Conservation (phyloP, 1,284 basidiomycete species). For the Agroathelia rolfsii region DNA sequence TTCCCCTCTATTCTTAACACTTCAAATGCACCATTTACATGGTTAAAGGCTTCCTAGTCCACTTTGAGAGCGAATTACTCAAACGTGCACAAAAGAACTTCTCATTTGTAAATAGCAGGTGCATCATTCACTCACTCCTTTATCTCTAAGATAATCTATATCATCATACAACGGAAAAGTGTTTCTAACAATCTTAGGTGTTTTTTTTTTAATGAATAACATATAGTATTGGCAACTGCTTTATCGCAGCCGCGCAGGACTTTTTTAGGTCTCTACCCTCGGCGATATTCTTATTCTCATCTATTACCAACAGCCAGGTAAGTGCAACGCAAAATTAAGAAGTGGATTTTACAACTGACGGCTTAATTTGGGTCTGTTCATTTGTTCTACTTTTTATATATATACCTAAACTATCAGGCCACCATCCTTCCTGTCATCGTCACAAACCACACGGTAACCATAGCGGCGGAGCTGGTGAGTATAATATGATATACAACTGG, state of each 20-base stretch:
- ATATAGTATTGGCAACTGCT: conserved; percentile 77
- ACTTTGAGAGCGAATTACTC: conserved; percentile 82
- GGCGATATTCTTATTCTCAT: conserved; percentile 92
- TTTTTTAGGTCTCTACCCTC: conserved; percentile 88
- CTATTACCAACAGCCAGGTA: conserved; percentile 73
- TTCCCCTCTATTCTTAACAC: too few species aligned
- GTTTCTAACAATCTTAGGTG: too few species aligned
- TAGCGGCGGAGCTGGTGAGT: conserved; percentile 84
- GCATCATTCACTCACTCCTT: conserved; percentile 12
- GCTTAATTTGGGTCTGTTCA: too few species aligned
- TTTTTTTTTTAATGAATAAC: conserved; percentile 12
- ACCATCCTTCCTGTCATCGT: conserved; percentile 85
- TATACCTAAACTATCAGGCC: too few species aligned
- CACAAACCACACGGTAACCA: conserved; percentile 95
- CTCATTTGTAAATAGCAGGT: conserved; percentile 82
- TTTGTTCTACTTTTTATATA: too few species aligned
- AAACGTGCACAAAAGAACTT: conserved; percentile 88
- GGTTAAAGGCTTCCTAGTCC: conserved; percentile 70
- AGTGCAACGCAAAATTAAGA: too few species aligned
- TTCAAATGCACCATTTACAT: not conserved
- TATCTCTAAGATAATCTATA: too few species aligned
- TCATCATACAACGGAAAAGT: too few species aligned
- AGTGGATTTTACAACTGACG: too few species aligned
- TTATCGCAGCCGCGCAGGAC: conserved; percentile 75
- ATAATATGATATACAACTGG: conserved; percentile 4